Evolutionary conservation across 306 rosid species (phyloP).

Genomic region (Benincasa hispida): DNA sequence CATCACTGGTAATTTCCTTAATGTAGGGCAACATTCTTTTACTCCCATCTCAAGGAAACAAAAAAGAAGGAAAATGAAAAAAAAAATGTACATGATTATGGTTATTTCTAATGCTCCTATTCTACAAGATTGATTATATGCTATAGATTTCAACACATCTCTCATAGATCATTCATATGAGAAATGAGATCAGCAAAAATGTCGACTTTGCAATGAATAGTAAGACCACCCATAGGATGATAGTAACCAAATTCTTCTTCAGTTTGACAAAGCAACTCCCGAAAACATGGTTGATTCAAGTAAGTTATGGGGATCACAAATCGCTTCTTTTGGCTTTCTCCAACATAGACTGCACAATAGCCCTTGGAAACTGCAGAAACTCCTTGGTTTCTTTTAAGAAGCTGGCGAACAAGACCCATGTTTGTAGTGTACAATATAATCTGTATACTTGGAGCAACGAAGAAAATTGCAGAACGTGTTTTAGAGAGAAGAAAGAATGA

Average conservation of each 20-base stretch:
- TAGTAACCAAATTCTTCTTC: neutral
- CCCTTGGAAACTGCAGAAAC: slow-evolving; percentile 3
- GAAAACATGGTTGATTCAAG: neutral
- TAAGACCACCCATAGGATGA: neutral
- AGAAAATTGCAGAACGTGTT: neutral
- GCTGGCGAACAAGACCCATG: neutral
- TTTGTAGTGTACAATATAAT: neutral
- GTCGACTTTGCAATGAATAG: neutral
- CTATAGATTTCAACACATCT: neutral
- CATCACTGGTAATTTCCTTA: neutral
- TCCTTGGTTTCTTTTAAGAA: neutral
- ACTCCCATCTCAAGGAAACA: neutral
- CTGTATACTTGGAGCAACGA: neutral
- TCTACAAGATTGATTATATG: neutral
- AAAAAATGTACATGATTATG: neutral
- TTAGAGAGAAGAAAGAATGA: neutral
- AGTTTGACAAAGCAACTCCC: neutral
- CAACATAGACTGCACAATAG: slow-evolving; percentile 4
- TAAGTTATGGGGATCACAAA: neutral
- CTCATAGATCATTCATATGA: neutral
- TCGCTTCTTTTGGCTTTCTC: neutral
- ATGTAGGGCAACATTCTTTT: neutral
- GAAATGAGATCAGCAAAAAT: slow-evolving; percentile 17
- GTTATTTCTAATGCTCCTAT: neutral
- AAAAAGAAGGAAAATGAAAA: neutral